phyloP scores from a whole-genome alignment of 306 rosid genomes.

The Quercus glauca region DNA sequence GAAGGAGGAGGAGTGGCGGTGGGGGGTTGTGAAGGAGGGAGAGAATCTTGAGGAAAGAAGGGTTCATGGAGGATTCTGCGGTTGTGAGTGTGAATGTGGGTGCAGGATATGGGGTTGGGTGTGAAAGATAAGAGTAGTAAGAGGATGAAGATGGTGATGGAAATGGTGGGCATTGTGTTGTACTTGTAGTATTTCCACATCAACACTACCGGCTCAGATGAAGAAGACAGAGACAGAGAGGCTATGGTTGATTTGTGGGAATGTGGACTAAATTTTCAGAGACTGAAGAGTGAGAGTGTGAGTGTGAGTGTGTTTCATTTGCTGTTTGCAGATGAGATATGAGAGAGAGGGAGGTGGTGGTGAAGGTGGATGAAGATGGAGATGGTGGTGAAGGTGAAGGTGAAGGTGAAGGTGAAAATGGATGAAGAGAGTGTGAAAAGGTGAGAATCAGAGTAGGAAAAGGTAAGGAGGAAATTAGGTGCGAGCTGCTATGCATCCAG shows the following conservation, averaged over 20 bases:
- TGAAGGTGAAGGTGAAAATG: too few species aligned
- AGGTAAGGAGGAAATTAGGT: constrained; percentile 25
- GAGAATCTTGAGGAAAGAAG: constrained; percentile 24
- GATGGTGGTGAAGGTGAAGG: too few species aligned
- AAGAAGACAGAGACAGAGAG: not conserved
- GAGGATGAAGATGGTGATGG: constrained; percentile 13
- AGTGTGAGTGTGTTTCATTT: not conserved
- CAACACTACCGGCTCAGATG: too few species aligned
- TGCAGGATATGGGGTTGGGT: not conserved
- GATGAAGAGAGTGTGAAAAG: constrained; percentile 5
- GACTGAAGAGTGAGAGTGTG: too few species aligned
- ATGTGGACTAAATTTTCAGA: too few species aligned
- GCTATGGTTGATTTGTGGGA: too few species aligned
- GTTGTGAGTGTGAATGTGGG: not conserved
- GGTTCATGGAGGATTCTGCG: constrained; percentile 81
- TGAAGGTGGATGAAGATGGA: too few species aligned
- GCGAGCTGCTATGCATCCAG: constrained; percentile 53
- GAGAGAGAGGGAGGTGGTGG: not conserved
- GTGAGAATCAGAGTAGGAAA: constrained; percentile 15
- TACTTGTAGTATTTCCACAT: too few species aligned
- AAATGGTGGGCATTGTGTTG: constrained; percentile 43
- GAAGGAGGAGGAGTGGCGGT: constrained; percentile 27
- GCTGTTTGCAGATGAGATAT: too few species aligned
- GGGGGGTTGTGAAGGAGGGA: constrained; percentile 50
- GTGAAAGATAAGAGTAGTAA: constrained; percentile 9